Percentiles rank a stretch among this genome's conserved stretches.
Conservation (phyloP, 139 green algal species). For the Volvox africanus region DNA sequence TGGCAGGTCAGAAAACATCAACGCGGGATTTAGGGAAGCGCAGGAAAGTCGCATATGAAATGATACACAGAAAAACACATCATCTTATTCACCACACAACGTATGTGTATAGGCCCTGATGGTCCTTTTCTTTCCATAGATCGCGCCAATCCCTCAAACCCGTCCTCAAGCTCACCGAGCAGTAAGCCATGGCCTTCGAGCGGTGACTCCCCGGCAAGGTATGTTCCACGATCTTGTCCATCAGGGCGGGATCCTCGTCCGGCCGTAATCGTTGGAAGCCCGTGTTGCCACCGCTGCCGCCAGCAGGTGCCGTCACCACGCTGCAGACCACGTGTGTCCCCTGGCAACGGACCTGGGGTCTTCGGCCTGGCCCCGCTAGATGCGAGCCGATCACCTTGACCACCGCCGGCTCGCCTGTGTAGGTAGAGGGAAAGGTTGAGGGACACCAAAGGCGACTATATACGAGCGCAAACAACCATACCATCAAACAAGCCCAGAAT, state of each 20-base stretch:
- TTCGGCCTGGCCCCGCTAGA: background rate
- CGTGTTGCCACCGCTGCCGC: background rate
- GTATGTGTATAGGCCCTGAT: no score
- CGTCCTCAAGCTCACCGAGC: background rate
- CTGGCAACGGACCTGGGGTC: constrained; percentile 19
- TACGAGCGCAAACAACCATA: no score
- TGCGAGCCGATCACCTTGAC: background rate
- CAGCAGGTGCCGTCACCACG: background rate
- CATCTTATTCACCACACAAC: no score
- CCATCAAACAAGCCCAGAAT: background rate
- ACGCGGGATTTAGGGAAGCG: no score
- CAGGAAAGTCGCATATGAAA: no score
- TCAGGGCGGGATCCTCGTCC: background rate
- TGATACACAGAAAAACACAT: no score
- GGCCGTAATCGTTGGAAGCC: background rate
- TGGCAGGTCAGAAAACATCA: no score
- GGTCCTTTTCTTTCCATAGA: no score
- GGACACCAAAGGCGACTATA: background rate
- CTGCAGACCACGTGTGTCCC: constrained; percentile 4
- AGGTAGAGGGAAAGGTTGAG: background rate
- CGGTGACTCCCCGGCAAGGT: constrained; percentile 35
- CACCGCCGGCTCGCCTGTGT: background rate
- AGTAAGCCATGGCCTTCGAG: background rate
- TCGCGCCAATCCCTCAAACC: no score
- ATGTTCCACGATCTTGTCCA: background rate